Evolutionary conservation across 2,329 filamentous ascomycete species (phyloP).

Genomic region (Fusarium compactum): DNA sequence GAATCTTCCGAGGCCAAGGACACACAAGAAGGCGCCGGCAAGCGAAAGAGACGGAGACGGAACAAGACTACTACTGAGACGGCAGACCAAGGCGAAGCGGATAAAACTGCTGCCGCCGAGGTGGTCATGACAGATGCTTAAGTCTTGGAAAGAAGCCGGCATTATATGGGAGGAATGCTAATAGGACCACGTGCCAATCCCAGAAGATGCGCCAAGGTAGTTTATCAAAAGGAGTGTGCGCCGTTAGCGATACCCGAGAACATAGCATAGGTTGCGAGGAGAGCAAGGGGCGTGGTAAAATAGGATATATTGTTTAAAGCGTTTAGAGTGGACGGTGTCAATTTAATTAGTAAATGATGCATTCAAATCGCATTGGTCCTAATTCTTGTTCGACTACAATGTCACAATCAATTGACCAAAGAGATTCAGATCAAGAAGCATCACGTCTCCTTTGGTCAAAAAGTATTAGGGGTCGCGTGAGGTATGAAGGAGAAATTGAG

Average conservation of each 20-base stretch:
- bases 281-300: constrained; percentile 16
- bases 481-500: constrained; percentile 35
- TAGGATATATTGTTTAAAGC: constrained; percentile 29
- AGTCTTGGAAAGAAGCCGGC: constrained; percentile 1
- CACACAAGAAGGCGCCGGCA: constrained; percentile 44
- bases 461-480: constrained; percentile 31
- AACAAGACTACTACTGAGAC: constrained; percentile 43
- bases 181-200: constrained; percentile 30
- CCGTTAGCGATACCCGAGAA: constrained; percentile 43
- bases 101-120: constrained; percentile 9
- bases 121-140: constrained; percentile 37
- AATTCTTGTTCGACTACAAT: not conserved
- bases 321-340: constrained; percentile 14
- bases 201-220: constrained; percentile 21
- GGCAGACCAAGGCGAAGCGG: constrained; percentile 25
- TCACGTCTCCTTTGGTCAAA: not conserved
- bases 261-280: constrained; percentile 17
- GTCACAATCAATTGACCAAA: not conserved
- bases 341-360: constrained; percentile 16
- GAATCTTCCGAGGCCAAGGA: constrained; percentile 49
- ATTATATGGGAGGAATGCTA: constrained; percentile 34
- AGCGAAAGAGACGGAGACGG: constrained; percentile 51
- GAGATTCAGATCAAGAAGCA: not conserved
- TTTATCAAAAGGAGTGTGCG: constrained; percentile 25
- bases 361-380: not conserved